These are phyloP conservation scores for Hanseniaspora lachancei DNA, from an alignment of 805 yeast species.

Conservation along the genomic window DNA sequence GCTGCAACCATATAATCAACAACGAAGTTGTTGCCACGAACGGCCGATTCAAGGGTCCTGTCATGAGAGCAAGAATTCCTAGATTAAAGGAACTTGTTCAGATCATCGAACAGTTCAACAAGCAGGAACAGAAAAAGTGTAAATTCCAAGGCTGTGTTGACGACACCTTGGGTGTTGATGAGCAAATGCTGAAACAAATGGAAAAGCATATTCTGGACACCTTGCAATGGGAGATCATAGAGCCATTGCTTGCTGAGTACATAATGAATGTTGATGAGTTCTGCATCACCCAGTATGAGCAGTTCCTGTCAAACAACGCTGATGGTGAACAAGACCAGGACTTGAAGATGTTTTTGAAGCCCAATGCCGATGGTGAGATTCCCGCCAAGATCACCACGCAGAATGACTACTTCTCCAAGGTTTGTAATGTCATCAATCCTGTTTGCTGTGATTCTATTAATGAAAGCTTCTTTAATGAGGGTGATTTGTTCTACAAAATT, in stretches of 20 bases:
- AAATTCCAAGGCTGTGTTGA: constrained; percentile 26
- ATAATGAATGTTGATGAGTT: constrained; percentile 31
- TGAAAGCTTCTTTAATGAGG: neutral
- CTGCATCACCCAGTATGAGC: constrained; percentile 32
- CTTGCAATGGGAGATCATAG: constrained; percentile 58
- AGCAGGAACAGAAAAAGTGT: constrained; percentile 41
- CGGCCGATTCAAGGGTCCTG: constrained; percentile 54
- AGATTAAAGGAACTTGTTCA: constrained; percentile 56
- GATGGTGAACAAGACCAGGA: constrained; percentile 10
- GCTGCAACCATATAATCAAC: constrained; percentile 54
- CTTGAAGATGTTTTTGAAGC: constrained; percentile 6
- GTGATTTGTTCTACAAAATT: constrained; percentile 8
- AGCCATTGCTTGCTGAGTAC: constrained; percentile 45
- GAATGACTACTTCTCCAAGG: constrained; percentile 9
- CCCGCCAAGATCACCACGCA: constrained; percentile 5
- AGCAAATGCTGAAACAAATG: constrained; percentile 56
- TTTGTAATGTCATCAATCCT: constrained; percentile 10
- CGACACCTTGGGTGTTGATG: constrained; percentile 31
- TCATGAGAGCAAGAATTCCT: constrained; percentile 63
- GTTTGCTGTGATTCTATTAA: neutral
- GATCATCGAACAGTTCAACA: constrained; percentile 8
- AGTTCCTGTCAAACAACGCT: constrained; percentile 20
- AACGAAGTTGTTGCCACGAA: constrained; percentile 38
- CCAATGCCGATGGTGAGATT: neutral
- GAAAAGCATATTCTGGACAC: constrained; percentile 61